Conservation (phyloP, 306 rosid genomes). For the Citrullus colocynthis region DNA sequence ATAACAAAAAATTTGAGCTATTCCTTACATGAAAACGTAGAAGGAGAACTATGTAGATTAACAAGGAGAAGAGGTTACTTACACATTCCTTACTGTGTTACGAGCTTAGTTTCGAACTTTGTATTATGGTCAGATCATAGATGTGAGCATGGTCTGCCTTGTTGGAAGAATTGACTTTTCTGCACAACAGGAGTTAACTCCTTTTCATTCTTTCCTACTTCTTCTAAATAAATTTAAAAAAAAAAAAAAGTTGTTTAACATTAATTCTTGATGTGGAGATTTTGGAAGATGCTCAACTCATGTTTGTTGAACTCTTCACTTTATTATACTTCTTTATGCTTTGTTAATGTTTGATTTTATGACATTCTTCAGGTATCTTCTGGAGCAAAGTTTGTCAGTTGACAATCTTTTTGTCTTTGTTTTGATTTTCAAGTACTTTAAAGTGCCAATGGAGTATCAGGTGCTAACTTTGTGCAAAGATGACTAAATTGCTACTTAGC, state of each 20-base stretch:
- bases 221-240: background rate
- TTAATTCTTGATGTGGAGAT: background rate
- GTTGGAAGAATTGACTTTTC: background rate
- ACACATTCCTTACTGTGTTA: background rate
- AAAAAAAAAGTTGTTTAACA: background rate
- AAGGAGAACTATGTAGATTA: background rate
- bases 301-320: background rate
- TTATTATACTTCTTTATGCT: background rate
- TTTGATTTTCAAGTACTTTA: constrained; percentile 78
- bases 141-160: background rate
- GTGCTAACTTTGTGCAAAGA: constrained; percentile 19
- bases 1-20: background rate
- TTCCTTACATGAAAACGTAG: background rate
- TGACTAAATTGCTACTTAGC: background rate
- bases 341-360: background rate
- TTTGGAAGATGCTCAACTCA: background rate
- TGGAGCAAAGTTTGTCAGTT: constrained; percentile 96
- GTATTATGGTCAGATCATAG: background rate
- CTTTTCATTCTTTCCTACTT: background rate
- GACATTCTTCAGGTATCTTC: constrained; percentile 44
- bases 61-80: background rate
- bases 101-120: background rate
- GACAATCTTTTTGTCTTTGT: constrained; percentile 91
- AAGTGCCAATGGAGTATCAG: constrained; percentile 80
- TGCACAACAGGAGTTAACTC: background rate